Conservation (phyloP, 23 red algal species). For the Agarophyton chilense region DNA sequence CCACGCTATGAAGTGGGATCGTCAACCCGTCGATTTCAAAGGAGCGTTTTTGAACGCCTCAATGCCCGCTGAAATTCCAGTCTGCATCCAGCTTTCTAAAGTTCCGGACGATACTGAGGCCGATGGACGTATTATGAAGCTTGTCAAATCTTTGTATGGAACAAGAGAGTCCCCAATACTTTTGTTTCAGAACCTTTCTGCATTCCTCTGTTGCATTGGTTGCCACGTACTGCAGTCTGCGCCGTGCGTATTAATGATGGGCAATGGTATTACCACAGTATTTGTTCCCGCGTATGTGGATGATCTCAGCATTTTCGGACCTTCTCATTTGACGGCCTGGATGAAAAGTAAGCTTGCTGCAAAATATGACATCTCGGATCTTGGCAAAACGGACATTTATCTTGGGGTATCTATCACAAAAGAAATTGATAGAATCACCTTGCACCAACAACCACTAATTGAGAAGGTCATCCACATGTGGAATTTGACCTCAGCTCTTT, state of each 20-base stretch:
- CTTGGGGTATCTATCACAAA: slow-evolving; percentile 21
- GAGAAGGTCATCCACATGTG: too few species aligned
- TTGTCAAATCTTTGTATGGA: neutral
- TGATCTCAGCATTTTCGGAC: slow-evolving; percentile 28
- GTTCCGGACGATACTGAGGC: neutral
- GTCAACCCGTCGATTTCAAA: slow-evolving; percentile 19
- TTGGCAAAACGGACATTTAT: slow-evolving; percentile 23
- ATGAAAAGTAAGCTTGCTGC: neutral
- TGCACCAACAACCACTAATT: neutral
- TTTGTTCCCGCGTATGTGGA: slow-evolving; percentile 30
- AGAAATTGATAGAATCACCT: slow-evolving; percentile 24
- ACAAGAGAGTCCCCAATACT: slow-evolving; percentile 8
- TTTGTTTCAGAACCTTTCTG: slow-evolving; percentile 20
- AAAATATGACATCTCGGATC: slow-evolving; percentile 22
- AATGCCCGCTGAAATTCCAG: neutral
- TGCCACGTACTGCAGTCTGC: neutral
- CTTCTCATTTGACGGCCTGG: neutral
- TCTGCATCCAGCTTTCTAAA: neutral
- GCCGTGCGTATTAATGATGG: neutral
- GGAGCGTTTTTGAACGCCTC: neutral
- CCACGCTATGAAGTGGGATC: neutral
- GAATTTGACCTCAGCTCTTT: too few species aligned
- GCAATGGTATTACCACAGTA: neutral
- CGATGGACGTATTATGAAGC: neutral
- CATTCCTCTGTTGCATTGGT: slow-evolving; percentile 4